Evolutionary conservation across 176 grass and related monocot species (phyloP), one percentile per base, ranked within the genome.

Genomic region (Bonia amplexicaulis): DNA sequence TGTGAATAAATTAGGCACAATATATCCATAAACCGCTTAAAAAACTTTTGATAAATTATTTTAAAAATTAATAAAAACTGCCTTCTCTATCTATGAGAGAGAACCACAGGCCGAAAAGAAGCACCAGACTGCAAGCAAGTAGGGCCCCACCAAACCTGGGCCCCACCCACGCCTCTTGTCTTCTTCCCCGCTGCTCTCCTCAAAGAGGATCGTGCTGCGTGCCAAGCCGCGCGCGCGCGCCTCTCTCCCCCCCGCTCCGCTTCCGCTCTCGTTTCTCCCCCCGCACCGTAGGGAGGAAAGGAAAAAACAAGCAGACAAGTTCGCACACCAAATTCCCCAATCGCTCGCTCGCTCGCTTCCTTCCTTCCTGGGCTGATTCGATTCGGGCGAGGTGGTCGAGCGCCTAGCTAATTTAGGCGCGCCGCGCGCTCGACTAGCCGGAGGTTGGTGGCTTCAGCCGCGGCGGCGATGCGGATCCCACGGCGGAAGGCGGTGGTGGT

Each of bases 381-480:
- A 60, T 63, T 80, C 45, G 62, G 78, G 46, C 29, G 26, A 29
- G 60, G 25, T 63, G 7, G 25, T 27, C 60, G 25, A 15, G 61
- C 60, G 77, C 78, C 7, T 9, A 25, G 57, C 8, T 44, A 14
- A 2, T 16, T 16, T 16, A 7, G 35, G 76, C 7, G 58, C 4
- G 9, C 6, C 3, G 53, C 1, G 4, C n/a, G 39, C 37, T 20
- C 6, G 57, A 20, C 35, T 40, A n/a, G 55, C 54, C 19, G 15
- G 31, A 39, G 61, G 31, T 15, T 26, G 47, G 46, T 58, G 33
- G 77, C 76, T 54, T 40, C 29, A 65, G 62, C 62, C n/a, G 35
- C 40, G 71, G 54, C 1, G 42, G 60, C 60, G 79, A 76, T 82
- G 91, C 44, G 93, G 93, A 87, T 89, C 80, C 25, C 73, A 55